Evolutionary conservation across 768 basidiomycete genomes (phyloP).

Genomic region (Lactarius pseudohatsudake): DNA sequence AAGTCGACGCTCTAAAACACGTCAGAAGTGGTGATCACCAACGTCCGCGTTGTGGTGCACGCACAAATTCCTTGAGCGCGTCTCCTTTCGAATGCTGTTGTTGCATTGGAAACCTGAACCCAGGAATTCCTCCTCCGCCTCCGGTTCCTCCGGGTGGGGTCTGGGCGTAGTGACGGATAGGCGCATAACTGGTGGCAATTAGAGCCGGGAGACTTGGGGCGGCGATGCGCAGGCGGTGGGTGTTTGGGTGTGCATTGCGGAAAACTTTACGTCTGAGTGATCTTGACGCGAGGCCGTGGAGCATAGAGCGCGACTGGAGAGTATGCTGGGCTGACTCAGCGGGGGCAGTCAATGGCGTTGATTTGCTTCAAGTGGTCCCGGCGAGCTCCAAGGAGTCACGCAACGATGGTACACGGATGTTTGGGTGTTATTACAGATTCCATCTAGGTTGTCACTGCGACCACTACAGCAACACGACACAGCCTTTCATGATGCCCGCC

Average conservation of each 20-base stretch:
- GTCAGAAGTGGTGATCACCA: constrained; percentile 1
- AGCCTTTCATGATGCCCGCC: neutral
- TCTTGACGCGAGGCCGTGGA: constrained; percentile 12
- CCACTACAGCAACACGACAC: neutral
- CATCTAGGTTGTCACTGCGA: neutral
- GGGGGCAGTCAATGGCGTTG: too few relatives aligned
- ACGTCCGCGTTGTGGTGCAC: constrained; percentile 31
- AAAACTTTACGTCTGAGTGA: neutral
- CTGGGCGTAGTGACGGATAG: constrained; percentile 46
- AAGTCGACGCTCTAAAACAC: constrained; percentile 68
- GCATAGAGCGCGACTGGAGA: constrained; percentile 17
- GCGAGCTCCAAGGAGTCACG: too few relatives aligned
- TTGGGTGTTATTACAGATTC: neutral
- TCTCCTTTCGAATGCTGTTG: constrained; percentile 77
- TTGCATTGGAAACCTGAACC: constrained; percentile 47
- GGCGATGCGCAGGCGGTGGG: neutral
- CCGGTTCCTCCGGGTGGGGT: constrained; percentile 44
- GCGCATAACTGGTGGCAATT: neutral
- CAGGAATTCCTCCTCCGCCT: constrained; percentile 55
- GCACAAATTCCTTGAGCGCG: constrained; percentile 76
- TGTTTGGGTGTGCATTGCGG: neutral
- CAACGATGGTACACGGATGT: too few relatives aligned
- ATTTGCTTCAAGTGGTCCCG: too few relatives aligned
- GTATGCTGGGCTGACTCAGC: too few relatives aligned
- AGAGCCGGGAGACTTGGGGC: neutral